Conservation (phyloP, 73 alveolate genomes). For the Breviolum minutum region DNA sequence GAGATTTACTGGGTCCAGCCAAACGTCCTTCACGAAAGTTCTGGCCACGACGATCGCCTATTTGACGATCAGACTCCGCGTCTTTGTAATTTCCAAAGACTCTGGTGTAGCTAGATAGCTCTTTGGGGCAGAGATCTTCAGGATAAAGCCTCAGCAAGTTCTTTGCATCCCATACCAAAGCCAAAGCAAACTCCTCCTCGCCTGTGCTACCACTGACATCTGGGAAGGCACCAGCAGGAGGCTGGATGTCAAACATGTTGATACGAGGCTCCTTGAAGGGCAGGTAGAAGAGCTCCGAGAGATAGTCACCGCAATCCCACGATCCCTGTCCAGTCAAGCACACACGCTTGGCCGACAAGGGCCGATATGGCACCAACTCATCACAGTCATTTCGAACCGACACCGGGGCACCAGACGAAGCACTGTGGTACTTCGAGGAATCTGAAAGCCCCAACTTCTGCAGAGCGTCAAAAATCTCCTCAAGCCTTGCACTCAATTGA, state of each 20-base stretch:
- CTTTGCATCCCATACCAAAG: background rate
- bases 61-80: background rate
- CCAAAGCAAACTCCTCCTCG: background rate
- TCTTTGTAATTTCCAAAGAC: background rate
- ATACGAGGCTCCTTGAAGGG: background rate
- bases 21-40: background rate
- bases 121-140: background rate
- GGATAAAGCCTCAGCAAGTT: background rate
- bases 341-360: no score
- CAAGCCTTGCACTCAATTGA: background rate
- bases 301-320: background rate
- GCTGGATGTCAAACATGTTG: background rate
- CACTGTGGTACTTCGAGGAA: no score
- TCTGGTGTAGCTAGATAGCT: background rate
- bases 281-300: background rate
- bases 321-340: background rate
- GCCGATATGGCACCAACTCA: no score
- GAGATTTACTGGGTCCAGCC: background rate
- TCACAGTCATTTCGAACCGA: no score
- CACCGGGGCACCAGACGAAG: no score
- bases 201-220: background rate
- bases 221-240: background rate
- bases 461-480: background rate
- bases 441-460: background rate
- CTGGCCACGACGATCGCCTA: background rate